phyloP scores from a whole-genome alignment of 225 moss, liverwort and hornwort species.

The Rhytidiadelphus loreus region DNA sequence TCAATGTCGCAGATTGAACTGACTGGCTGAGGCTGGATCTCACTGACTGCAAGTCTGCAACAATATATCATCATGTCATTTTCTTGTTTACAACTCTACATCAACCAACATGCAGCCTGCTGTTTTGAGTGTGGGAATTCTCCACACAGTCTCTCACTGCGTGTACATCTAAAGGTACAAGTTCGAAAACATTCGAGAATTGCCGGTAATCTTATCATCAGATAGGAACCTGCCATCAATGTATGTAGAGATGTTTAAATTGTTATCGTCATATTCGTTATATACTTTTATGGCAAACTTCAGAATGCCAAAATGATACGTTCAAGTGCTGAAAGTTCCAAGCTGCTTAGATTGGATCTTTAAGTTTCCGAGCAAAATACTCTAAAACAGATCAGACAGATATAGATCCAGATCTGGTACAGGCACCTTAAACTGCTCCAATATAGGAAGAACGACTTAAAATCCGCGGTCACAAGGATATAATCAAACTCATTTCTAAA shows the following conservation, averaged over 20 bases:
- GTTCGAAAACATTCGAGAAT: neutral
- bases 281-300: neutral
- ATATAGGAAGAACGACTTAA: neutral
- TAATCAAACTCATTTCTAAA: no score
- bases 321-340: neutral
- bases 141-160: neutral
- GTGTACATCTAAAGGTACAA: neutral
- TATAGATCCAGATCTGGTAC: neutral
- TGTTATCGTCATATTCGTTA: neutral
- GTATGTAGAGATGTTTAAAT: no score
- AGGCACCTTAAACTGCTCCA: neutral
- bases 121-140: neutral
- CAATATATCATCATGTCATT: neutral
- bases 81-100: neutral
- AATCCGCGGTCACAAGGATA: neutral
- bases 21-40: neutral
- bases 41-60: no score
- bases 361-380: neutral
- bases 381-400: neutral
- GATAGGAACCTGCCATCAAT: neutral
- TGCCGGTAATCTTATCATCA: neutral
- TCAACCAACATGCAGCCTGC: neutral
- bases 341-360: neutral
- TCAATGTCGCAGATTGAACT: neutral
- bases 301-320: neutral